Base-by-base conservation (phyloP, 2,329 filamentous ascomycete species). In the Lecanicillium sp. region DNA sequence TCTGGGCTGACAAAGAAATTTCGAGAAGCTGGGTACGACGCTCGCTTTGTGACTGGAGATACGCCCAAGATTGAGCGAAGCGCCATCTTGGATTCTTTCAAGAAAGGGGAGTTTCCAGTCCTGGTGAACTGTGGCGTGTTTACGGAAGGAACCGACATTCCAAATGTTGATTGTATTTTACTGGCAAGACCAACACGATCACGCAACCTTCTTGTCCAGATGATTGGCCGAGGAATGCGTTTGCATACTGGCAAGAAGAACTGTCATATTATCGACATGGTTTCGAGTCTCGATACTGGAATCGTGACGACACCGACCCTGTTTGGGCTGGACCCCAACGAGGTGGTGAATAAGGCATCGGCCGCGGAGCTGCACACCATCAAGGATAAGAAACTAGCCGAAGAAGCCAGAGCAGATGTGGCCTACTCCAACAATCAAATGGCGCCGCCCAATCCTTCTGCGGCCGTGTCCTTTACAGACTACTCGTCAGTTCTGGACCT, bases 261-360 rank as follows among this genome's bases (percentile, higher is more conserved):
- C 53, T 98, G 92, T 50, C 92, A 96, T 57, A 71, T 98, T 43
- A 94, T 98, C 52, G 92, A 98, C 59, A 88, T 98, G 78, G 92
- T 96, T 1, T 83, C 89, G 0, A 87, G 80, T 28, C 66, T 96
- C 16, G 78, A 80, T 37, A 84, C 80, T 0, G 92, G 92, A 4
- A 85, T 98, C 37, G 75, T 95, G 3, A 94, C 88, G 0, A 88
- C 86, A 0, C 90, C 92, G 1, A 95, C 92, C 0, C 67, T 98
- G 2, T 95, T 96, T 50, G 92, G 92, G 2, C 76, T 98, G 7
- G 85, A 96, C 55, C 90, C 92, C 1, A 71, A 75, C 19, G 81
- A 90, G 53, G 52, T 95, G 4, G 68, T 96, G 4, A 66, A 83
- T 16, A 70, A 74, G n/a, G 78, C 77, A 5, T 78, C 75, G 9